Base-by-base conservation (phyloP, 148 eudicot species). In the Spergularia marina region DNA sequence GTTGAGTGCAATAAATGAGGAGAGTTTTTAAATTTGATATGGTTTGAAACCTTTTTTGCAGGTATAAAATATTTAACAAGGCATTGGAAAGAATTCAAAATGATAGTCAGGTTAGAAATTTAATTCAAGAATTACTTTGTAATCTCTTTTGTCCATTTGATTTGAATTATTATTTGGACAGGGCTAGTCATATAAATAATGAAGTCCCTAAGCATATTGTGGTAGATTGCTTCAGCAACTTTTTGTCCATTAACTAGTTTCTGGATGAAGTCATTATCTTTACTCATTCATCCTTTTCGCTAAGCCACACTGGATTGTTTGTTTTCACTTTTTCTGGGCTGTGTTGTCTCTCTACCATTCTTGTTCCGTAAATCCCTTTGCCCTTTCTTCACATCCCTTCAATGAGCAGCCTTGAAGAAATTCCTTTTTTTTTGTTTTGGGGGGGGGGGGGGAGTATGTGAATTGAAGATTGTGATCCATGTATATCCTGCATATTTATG, bases 21-120 rank as follows among this genome's bases (percentile, higher is more conserved):
- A n/a, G 53, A 10, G 49, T 63, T 56, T 70, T 30, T 58, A 58
- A 21, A 51, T 61, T 6, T 68, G 53, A 25, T 60, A 10, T 53
- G 61, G 4, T 16, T 23, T 71, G 14, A 10, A 49, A 57, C 55
- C 6, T 44, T 70, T 81, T 73, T 52, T 72, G 55, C 66, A 94
- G 97, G 92, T 94, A 94, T 86, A 91, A 90, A 80, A 82, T 94
- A 74, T 94, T 85, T 83, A 85, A 82, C 83, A 92, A 91, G 87
- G 97, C 96, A 60, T 80, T 94, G 73, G 86, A 83, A 0, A 92
- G 91, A 84, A 70, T 94, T 83, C 91, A 94, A 78, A 83, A 85
- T 82, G 98, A 94, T 75, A 75, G 91, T 78, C 96, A 92, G 92
- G 98, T 94, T 56, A 83, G 82, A 59, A n/a, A 18, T 69, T 68